Base-by-base conservation (phyloP, 805 yeast genomes). In the Starmerella stigmatis region DNA sequence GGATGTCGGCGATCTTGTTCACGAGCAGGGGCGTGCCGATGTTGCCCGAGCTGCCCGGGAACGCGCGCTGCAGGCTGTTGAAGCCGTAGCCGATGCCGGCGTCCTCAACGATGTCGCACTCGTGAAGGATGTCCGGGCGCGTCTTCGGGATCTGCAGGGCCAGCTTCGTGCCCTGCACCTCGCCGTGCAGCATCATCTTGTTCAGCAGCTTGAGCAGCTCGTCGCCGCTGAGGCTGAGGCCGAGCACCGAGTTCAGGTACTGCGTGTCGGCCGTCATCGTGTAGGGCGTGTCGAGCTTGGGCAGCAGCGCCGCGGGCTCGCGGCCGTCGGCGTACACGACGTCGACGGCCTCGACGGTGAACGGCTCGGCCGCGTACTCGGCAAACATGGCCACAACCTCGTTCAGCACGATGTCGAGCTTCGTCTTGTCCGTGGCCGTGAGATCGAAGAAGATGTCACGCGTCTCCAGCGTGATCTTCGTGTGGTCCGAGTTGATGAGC, bases 71-170 rank as follows among this genome's bases (percentile, higher is more conserved):
- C 60, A 92, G 73, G 62, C 84, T 86, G 68, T 88, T 82, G 72
- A 81, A 92, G 47, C 98, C 99, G 62, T 86, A 92, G 25, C 86
- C 94, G 60, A 92, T 81, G 39, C 96, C 98, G 40, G 89, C 95
- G 65, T 92, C 99, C 67, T 92, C 99, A 94, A 92, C 84, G 55
- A 92, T 80, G 67, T 92, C 99, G 73, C 97, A 89, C 63, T 86
- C 94, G 66, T 92, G 99, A 59, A 92, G 72, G 51, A 92, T 75
- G 66, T 92, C 99, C 10, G 97, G 79, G 71, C 99, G 82, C 30
- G 98, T 92, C 59, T 85, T 80, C 52, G 99, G 99, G 48, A 92
- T 76, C 30, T 66, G 62, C 43, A 77, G 76, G 41, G 84, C 60
- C 31, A 75, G 60, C 53, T 75, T 71, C 1, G 61, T 56, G 3